A percentile compares a stretch with the other conserved stretches of the same genome.
Conservation (phyloP, 352 stramenopile genomes). For the Thraustotheca clavata region DNA sequence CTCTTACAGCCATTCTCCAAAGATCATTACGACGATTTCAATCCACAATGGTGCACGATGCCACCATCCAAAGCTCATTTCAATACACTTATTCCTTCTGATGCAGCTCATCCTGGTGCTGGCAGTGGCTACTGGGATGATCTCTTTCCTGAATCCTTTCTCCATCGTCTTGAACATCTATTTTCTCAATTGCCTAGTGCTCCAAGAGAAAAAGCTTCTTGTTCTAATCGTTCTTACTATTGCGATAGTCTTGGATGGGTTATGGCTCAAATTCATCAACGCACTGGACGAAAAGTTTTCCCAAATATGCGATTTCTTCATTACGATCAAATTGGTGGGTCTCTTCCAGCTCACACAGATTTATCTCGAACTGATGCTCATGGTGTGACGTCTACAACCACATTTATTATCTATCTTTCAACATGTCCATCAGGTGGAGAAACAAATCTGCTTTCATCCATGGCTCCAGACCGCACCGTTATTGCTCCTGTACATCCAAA, state of each 20-base stretch:
- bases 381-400: slow-evolving; percentile 20
- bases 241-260: slow-evolving; percentile 14
- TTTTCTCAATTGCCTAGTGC: slow-evolving; percentile 9
- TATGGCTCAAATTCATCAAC: background rate
- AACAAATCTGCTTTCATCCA: slow-evolving; percentile 14
- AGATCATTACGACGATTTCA: background rate
- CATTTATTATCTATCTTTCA: slow-evolving; percentile 23
- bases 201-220: slow-evolving; percentile 18
- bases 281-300: slow-evolving; percentile 1
- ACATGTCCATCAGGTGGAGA: slow-evolving; percentile 13
- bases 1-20: background rate
- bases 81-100: slow-evolving; percentile 7
- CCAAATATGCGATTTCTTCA: slow-evolving; percentile 22
- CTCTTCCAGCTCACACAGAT: slow-evolving; percentile 18
- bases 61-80: too few relatives aligned
- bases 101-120: slow-evolving; percentile 15
- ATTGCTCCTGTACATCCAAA: slow-evolving; percentile 11
- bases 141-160: slow-evolving; percentile 17
- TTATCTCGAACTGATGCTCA: slow-evolving; percentile 17
- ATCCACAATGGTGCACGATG: background rate
- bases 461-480: background rate
- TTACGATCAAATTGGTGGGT: slow-evolving; percentile 9
- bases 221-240: slow-evolving; percentile 19
- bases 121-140: slow-evolving; percentile 19
- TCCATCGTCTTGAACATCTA: slow-evolving; percentile 3